A percentile compares a stretch with the other conserved stretches of the same genome.
phyloP scores from a whole-genome alignment of 2,329 filamentous ascomycete genomes.

The Colletotrichum acutatum region DNA sequence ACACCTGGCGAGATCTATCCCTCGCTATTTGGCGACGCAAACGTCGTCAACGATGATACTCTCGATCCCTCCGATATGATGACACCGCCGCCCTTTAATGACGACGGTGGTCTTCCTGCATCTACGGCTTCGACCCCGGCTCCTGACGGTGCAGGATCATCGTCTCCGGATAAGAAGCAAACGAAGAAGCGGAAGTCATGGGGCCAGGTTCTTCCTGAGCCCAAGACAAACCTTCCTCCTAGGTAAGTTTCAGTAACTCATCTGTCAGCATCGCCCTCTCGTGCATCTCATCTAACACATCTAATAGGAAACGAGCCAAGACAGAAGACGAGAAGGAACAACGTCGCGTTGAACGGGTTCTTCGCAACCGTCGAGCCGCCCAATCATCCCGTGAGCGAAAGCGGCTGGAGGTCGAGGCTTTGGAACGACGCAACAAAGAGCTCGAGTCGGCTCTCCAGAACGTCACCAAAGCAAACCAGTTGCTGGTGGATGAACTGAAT shows the following conservation, averaged over 20 bases:
- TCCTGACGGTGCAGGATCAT: not conserved
- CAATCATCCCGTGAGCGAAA: slow-evolving; percentile 97
- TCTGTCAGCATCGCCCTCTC: not conserved
- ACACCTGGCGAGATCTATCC: slow-evolving; percentile 60
- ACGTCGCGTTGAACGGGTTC: slow-evolving; percentile 94
- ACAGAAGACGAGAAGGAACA: slow-evolving; percentile 99
- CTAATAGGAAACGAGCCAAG: slow-evolving; percentile 88
- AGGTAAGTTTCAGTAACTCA: slow-evolving; percentile 65
- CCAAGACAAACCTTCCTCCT: slow-evolving; percentile 95
- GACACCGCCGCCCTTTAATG: slow-evolving; percentile 55
- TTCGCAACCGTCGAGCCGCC: slow-evolving; percentile 93
- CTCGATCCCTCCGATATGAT: slow-evolving; percentile 61
- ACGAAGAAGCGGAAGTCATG: slow-evolving; percentile 97
- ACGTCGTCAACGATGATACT: slow-evolving; percentile 45
- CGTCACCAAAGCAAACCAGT: slow-evolving; percentile 64
- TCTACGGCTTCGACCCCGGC: slow-evolving; percentile 28
- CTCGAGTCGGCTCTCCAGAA: slow-evolving; percentile 72
- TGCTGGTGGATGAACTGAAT: slow-evolving; percentile 61
- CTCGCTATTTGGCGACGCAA: slow-evolving; percentile 55
- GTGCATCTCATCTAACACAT: slow-evolving; percentile 31
- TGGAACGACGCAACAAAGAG: slow-evolving; percentile 80
- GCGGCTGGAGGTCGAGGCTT: slow-evolving; percentile 85
- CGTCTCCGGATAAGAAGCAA: slow-evolving; percentile 71
- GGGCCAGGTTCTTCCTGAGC: slow-evolving; percentile 96
- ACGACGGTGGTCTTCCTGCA: slow-evolving; percentile 41